Base-by-base conservation (phyloP, 2,329 filamentous ascomycete species). In the Xylariaceae sp. region DNA sequence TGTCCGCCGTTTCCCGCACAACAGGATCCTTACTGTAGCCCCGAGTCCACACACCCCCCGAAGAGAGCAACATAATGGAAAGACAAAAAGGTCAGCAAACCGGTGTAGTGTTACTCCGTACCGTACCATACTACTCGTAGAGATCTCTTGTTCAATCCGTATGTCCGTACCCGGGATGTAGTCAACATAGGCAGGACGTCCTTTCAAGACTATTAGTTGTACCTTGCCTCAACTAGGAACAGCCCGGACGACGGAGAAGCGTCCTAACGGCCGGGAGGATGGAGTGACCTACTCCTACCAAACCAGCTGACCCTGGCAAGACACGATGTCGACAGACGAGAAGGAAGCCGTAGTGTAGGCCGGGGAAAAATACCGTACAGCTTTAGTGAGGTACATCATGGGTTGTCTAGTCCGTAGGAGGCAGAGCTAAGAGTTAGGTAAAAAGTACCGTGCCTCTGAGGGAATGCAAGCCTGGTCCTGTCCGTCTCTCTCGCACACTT, bases 1-100 rank as follows among this genome's bases (percentile, higher is more conserved):
- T 57, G 55, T 47, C 55, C 57, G 58, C 51, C 53, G 45, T 58
- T 61, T 61, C 50, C 50, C 55, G 58, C 55, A 7, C 4, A 30
- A 51, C 17, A 23, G 50, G 15, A 49, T 48, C 17, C 8, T 5
- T 8, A n/a, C 13, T n/a, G 9, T 48, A 48, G 44, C 6, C 15
- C 15, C n/a, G 45, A 42, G 37, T 9, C 37, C 9, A 42, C 23
- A 30, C 23, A 30, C 23, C 23, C 23, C 23, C 23, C 23, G 4
- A 30, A 30, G 4, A 30, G 23, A 30, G 23, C 23, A 30, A 30
- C 23, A 30, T 30, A 30, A 30, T 5, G 23, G 23, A 30, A 30
- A 30, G 23, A 5, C 4, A 30, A 30, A 5, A 45, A 45, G n/a
- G 11, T n/a, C 42, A 45, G 42, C 23, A 30, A 13, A 45, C 42